These are phyloP conservation scores for Jatropha multifida DNA, from an alignment of 441 rosid genomes.

Conservation along the genomic window DNA sequence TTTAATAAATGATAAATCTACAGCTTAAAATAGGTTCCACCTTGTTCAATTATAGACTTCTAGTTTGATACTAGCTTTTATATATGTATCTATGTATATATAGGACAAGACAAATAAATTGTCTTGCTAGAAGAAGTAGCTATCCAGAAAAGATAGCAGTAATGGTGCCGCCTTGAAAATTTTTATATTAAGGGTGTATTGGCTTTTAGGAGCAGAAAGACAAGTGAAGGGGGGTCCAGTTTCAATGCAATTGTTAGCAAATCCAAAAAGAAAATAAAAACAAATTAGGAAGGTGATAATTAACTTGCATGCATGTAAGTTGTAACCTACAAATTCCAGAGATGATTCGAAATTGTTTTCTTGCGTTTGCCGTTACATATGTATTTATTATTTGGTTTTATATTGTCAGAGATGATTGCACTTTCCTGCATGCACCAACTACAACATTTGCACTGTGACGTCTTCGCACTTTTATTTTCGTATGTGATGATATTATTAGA, in stretches of 20 bases:
- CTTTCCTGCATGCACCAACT: neutral
- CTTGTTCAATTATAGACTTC: no score
- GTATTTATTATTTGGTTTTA: neutral
- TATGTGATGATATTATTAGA: no score
- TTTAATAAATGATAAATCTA: no score
- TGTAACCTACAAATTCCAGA: neutral
- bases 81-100: no score
- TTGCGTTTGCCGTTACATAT: neutral
- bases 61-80: no score
- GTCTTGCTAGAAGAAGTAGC: neutral
- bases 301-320: neutral
- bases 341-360: neutral
- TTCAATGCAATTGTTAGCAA: conserved; percentile 7
- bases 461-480: neutral
- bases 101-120: neutral
- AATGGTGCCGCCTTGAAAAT: neutral
- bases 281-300: neutral
- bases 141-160: neutral
- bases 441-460: neutral
- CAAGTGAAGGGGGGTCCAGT: neutral
- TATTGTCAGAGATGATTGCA: neutral
- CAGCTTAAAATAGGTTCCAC: neutral
- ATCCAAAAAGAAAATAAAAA: neutral
- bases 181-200: neutral
- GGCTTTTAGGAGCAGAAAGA: neutral